Base-by-base conservation (phyloP, 2,329 filamentous ascomycete species). In the Cercospora brassicicola region DNA sequence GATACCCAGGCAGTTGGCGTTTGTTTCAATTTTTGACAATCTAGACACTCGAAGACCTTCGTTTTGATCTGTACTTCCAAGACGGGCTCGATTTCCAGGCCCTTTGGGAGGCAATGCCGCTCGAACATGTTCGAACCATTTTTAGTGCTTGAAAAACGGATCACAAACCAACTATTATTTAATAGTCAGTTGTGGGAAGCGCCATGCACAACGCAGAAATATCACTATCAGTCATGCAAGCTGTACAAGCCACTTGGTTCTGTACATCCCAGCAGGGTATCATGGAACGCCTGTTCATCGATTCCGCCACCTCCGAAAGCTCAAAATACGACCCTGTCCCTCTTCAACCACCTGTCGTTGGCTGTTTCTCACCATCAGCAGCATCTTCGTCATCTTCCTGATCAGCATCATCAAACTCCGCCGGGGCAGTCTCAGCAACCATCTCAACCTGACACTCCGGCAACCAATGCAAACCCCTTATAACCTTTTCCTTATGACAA, bases 391-490 rank as follows among this genome's bases (percentile, higher is more conserved):
- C 18, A 10, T 48, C 42, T 3, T 48, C 18, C 2, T 48, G 3
- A 9, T 23, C 45, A 2, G 13, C 45, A 13, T 48, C 45, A n/a
- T 45, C 33, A 36, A 45, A n/a, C 2, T 61, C 59, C 3, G 59
- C 18, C 3, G 61, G 45, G 28, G 31, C 61, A 33, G 28, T 36
- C 45, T 36, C 61, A 26, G 28, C 20, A 20, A 61, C 30, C 39
- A 62, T 53, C 13, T 62, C 59, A 2, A 45, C 48, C 48, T 63
- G 61, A 36, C 15, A 36, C 18, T 36, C 64, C 5, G 62, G 65
- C 48, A 67, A 59, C 67, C 64, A 69, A 45, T 67, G 53, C 64
- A 67, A 64, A 8, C 67, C 69, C 30, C 69, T 65, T 42, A 71
- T 62, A 8, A 71, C 61, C 39, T 57, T 64, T 51, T 71, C 64